phyloP scores from a whole-genome alignment of 331 rosid species.

The Acacia concinna region DNA sequence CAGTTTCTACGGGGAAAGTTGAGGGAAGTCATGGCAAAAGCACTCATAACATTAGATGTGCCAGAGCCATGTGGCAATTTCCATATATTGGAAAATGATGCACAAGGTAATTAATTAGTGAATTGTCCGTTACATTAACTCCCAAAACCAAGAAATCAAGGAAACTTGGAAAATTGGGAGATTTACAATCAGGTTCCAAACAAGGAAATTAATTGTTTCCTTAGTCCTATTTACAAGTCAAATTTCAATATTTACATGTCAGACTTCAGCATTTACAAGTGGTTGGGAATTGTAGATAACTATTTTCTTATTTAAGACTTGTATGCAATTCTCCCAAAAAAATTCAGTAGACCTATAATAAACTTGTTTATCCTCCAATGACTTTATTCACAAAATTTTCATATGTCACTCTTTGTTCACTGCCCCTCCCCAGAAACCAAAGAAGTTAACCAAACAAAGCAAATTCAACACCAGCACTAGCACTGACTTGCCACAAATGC shows the following conservation, averaged over 20 bases:
- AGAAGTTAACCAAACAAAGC: not conserved
- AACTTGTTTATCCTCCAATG: slow-evolving; percentile 10
- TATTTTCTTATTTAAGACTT: not conserved
- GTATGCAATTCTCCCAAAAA: not conserved
- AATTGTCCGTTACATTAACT: not conserved
- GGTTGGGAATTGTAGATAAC: not conserved
- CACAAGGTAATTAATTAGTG: not conserved
- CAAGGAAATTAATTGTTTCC: not conserved
- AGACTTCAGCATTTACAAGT: not conserved
- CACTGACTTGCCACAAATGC: slow-evolving; percentile 13
- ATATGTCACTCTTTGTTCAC: not conserved
- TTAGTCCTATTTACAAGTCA: not conserved
- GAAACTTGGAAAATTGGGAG: not conserved
- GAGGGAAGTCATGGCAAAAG: not conserved
- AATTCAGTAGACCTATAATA: slow-evolving; percentile 10
- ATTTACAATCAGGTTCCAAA: not conserved
- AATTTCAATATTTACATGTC: not conserved
- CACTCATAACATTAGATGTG: not conserved
- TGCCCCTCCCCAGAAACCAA: not conserved
- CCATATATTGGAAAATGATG: not conserved
- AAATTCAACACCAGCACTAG: slow-evolving; percentile 11
- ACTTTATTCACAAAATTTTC: slow-evolving; percentile 1
- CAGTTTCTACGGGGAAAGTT: not conserved
- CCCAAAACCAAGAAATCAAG: not conserved
- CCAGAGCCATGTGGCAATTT: not conserved